These are phyloP conservation scores for Phaeodactylum tricornutum DNA, from an alignment of 108 stramenopile species.

Conservation along the genomic window DNA sequence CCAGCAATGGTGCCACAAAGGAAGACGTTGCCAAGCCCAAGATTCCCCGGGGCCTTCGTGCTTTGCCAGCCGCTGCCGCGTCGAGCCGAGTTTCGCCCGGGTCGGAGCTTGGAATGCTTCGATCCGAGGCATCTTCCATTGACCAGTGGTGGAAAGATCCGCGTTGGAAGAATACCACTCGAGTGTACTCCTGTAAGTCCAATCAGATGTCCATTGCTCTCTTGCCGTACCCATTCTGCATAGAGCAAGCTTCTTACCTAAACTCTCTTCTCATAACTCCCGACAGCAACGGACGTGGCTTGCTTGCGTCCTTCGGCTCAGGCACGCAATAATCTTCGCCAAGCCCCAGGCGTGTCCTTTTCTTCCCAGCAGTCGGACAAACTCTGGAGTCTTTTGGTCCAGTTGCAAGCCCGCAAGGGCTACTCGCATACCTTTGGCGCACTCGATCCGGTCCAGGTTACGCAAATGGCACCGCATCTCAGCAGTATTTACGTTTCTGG, in stretches of 20 bases:
- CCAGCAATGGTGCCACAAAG: conserved; percentile 4
- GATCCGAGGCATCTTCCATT: conserved; percentile 48
- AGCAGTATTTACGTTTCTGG: conserved; percentile 84
- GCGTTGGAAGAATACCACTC: conserved; percentile 60
- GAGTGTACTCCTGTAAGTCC: conserved; percentile 47
- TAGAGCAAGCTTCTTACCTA: conserved; percentile 1
- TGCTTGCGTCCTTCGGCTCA: conserved; percentile 60
- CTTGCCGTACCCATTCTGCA: background rate
- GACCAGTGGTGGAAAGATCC: conserved; percentile 63
- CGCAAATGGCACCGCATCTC: conserved; percentile 93
- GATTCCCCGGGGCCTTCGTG: conserved; percentile 25
- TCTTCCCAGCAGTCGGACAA: conserved; percentile 49
- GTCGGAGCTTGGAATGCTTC: conserved; percentile 29
- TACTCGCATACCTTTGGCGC: conserved; percentile 94
- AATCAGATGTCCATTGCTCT: background rate
- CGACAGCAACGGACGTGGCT: conserved; percentile 66
- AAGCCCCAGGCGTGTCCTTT: conserved; percentile 49
- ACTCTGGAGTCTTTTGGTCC: conserved; percentile 52
- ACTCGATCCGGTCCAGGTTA: conserved; percentile 92
- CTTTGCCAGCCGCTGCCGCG: conserved; percentile 7
- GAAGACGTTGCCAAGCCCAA: conserved; percentile 14
- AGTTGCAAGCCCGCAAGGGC: conserved; percentile 55
- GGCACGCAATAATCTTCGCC: conserved; percentile 24
- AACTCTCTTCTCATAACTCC: background rate
- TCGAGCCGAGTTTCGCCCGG: background rate